A percentile compares a stretch with the other conserved stretches of the same genome.
Evolutionary conservation across 2,329 filamentous ascomycete genomes (phyloP).

Genomic region (Aspergillus latus): DNA sequence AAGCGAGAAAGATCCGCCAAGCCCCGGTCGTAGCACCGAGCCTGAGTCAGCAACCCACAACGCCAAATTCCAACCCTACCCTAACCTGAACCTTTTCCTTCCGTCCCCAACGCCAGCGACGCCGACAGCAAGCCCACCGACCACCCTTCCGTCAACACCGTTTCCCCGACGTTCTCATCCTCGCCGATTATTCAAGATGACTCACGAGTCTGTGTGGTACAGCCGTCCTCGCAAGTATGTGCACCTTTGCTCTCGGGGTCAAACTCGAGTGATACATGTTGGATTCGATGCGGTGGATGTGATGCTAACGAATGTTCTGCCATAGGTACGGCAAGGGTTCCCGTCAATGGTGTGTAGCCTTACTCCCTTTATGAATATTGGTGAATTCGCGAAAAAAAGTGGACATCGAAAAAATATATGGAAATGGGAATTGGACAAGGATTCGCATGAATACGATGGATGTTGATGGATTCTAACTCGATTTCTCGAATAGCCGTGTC

Average conservation of each 20-base stretch:
- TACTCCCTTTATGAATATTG: constrained; percentile 2
- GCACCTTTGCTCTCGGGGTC: neutral
- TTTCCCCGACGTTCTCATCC: constrained; percentile 28
- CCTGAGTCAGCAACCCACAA: constrained; percentile 9
- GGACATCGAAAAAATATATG: neutral
- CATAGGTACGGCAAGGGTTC: constrained; percentile 77
- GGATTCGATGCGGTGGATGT: neutral
- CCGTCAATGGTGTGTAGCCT: constrained; percentile 74
- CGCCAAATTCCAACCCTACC: constrained; percentile 7
- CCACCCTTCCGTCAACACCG: constrained; percentile 30
- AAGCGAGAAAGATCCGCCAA: constrained; percentile 1
- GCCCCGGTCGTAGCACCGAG: neutral
- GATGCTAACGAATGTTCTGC: constrained; percentile 20
- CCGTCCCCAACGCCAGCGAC: constrained; percentile 27
- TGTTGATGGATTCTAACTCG: constrained; percentile 25
- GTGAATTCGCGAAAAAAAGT: neutral
- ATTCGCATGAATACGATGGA: constrained; percentile 2
- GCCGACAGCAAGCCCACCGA: constrained; percentile 33
- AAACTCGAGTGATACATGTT: neutral
- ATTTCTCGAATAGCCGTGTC: constrained; percentile 59
- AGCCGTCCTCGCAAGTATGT: constrained; percentile 87
- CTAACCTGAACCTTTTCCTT: constrained; percentile 13
- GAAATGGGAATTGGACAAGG: neutral
- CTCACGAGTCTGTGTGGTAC: constrained; percentile 98
- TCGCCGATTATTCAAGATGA: constrained; percentile 60